phyloP scores from a whole-genome alignment of 2,329 filamentous ascomycete species.

The Penicillium oxalicum region DNA sequence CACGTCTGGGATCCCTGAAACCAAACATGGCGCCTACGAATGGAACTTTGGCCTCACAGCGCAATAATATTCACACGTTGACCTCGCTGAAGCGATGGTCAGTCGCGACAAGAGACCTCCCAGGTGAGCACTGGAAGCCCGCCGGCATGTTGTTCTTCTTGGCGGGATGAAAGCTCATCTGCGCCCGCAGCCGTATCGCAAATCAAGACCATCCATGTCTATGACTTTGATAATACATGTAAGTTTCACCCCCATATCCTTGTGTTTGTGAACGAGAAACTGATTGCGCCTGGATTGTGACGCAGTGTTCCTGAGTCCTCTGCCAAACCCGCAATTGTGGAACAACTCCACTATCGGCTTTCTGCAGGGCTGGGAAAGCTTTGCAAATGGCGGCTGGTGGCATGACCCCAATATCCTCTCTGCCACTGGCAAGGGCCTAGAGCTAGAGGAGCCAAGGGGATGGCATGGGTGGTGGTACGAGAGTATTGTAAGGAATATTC shows the following conservation, averaged over 20 bases:
- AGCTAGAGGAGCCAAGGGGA: constrained; percentile 71
- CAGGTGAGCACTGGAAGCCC: constrained; percentile 44
- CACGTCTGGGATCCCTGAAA: constrained; percentile 13
- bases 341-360: constrained; percentile 68
- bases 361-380: constrained; percentile 67
- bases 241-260: constrained; percentile 14
- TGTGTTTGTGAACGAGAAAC: no score
- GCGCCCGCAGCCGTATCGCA: constrained; percentile 50
- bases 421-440: constrained; percentile 75
- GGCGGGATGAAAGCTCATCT: no score
- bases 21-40: constrained; percentile 18
- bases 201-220: constrained; percentile 79
- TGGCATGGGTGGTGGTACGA: constrained; percentile 99
- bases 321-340: constrained; percentile 88
- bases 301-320: constrained; percentile 79
- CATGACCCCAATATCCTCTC: constrained; percentile 82
- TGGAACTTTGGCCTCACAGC: constrained; percentile 17
- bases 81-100: constrained; percentile 82
- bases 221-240: constrained; percentile 98
- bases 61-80: constrained; percentile 48
- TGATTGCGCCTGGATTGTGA: background rate
- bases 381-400: constrained; percentile 92
- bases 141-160: no score
- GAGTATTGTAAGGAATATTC: constrained; percentile 57
- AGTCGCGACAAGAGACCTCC: constrained; percentile 64